Evolutionary conservation across 441 rosid species (phyloP), one percentile per base, ranked within the genome.

Genomic region (Eutrema salsugineum): DNA sequence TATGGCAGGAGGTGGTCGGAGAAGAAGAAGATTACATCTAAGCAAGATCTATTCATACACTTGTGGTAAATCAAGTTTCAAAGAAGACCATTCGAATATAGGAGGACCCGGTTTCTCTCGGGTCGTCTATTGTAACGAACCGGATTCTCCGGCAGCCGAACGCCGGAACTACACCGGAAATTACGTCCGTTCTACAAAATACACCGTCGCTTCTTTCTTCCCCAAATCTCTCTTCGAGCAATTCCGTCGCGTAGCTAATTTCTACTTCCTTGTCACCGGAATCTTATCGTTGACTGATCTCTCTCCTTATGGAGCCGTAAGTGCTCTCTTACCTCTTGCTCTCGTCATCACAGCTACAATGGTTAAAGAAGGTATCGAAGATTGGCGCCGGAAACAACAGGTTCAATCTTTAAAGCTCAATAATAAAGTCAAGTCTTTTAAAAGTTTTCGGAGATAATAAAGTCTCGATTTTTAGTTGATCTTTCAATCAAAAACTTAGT

Each of bases 151-250:
- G 57, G 89, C 82, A 28, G 89, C 92, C 1, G 85, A 58, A 62
- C 75, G 73, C 24, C 68, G 76, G 20, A 66, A 78, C 17, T 87
- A 87, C 73, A 35, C 64, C 20, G 74, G 61, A n/a, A 87, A 87
- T 72, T 84, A 85, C 68, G 86, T 84, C 11, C 80, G 81, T 19
- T 81, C 89, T 5, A 84, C 92, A 0, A 85, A 87, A 72, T 87
- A 87, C 63, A 87, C 85, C 1, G 28, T 81, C 16, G 85, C 88
- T 27, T 80, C 84, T 44, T 87, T 87, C 84, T 66, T 85, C 73
- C 92, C 92, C 0, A 87, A 87, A 69, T 87, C 92, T 8, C 76
- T 87, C 71, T 87, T 85, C 65, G 89, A 87, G 80, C 92, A 87
- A 72, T 87, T 87, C 38, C 80, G 92, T 60, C 82, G 92, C 58